phyloP scores from a whole-genome alignment of 306 rosid species.

The Cercis canadensis region DNA sequence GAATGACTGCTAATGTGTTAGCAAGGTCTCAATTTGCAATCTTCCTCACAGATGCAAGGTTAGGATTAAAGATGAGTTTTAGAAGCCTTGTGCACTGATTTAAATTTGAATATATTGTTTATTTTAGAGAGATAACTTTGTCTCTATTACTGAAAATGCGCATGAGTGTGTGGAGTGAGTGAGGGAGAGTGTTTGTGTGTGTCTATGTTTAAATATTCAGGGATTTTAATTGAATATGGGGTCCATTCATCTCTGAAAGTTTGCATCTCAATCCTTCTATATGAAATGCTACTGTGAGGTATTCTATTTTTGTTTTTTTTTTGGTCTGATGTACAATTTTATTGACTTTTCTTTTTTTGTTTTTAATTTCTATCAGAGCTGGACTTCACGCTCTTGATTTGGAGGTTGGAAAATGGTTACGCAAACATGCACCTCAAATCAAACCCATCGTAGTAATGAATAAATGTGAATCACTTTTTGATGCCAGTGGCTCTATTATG shows the following conservation, averaged over 20 bases:
- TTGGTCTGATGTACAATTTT: not conserved
- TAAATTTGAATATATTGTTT: not conserved
- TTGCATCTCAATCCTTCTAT: not conserved
- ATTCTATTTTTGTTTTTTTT: slow-evolving; percentile 8
- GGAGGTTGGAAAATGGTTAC: slow-evolving; percentile 93
- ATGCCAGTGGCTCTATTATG: slow-evolving; percentile 57
- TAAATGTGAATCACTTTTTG: slow-evolving; percentile 81
- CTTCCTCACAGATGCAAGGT: slow-evolving; percentile 88
- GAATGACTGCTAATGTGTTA: slow-evolving; percentile 74
- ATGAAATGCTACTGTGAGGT: not conserved
- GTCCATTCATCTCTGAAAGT: not conserved
- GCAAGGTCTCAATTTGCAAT: slow-evolving; percentile 68
- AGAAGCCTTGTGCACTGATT: not conserved
- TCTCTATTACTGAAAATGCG: not conserved
- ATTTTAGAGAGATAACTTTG: not conserved
- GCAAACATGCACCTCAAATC: slow-evolving; percentile 72
- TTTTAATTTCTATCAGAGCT: slow-evolving; percentile 56
- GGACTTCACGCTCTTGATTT: slow-evolving; percentile 90
- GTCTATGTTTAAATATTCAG: not conserved
- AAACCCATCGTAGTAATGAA: slow-evolving; percentile 81
- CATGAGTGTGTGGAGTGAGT: not conserved
- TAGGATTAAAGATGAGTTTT: slow-evolving; percentile 18
- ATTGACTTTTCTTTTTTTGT: not conserved
- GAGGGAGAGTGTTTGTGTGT: not conserved
- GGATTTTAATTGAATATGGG: not conserved